Conservation (phyloP, 2,329 filamentous ascomycete species). For the Aspergillus eucalypticola region DNA sequence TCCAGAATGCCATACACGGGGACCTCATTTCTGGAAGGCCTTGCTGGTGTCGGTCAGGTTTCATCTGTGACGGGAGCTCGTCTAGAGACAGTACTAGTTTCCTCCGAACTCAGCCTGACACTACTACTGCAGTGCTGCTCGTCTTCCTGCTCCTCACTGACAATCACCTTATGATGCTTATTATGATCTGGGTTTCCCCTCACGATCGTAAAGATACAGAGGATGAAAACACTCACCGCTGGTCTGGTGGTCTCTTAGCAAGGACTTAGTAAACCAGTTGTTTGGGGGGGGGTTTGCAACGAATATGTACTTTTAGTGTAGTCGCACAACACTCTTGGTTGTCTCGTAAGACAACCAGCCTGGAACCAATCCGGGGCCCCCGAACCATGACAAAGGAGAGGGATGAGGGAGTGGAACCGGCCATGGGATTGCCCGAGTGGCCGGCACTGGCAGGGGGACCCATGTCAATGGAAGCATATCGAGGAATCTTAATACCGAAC, state of each 20-base stretch:
- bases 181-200: background rate
- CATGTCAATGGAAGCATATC: background rate
- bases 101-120: background rate
- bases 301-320: background rate
- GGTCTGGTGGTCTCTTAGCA: background rate
- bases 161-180: background rate
- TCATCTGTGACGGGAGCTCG: background rate
- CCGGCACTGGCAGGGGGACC: background rate
- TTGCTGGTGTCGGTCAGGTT: background rate
- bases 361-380: background rate
- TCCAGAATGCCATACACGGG: background rate
- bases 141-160: background rate
- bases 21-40: background rate
- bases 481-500: background rate
- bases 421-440: conserved; percentile 3
- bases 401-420: background rate
- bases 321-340: background rate
- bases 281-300: no score
- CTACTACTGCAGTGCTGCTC: no score
- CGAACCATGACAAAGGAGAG: background rate
- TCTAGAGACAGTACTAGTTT: background rate
- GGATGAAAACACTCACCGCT: conserved; percentile 1
- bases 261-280: background rate
- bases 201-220: background rate
- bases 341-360: background rate